A percentile compares a stretch with the other conserved stretches of the same genome.
Conservation (phyloP, 768 basidiomycete species). For the Guyanaporus albipodus region DNA sequence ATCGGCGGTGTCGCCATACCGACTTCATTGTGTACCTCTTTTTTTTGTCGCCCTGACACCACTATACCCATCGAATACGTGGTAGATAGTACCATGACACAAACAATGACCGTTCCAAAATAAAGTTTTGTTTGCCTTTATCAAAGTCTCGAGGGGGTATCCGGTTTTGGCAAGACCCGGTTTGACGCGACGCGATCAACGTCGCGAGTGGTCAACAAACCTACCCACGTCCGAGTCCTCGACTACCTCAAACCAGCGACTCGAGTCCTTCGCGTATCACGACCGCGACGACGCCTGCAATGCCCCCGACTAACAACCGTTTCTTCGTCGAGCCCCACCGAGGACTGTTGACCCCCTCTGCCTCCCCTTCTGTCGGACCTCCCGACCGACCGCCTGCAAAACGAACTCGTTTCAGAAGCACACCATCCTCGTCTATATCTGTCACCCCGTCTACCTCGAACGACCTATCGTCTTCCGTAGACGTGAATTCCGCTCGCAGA, state of each 20-base stretch:
- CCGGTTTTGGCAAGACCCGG: slow-evolving; percentile 16
- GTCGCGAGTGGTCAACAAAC: slow-evolving; percentile 9
- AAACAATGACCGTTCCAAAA: slow-evolving; percentile 2
- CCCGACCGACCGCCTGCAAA: slow-evolving; percentile 44
- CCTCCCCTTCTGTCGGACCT: slow-evolving; percentile 27
- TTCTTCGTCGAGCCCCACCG: slow-evolving; percentile 12
- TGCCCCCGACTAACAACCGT: not conserved
- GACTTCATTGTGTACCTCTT: slow-evolving; percentile 11
- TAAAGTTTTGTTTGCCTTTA: not conserved
- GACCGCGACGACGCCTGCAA: slow-evolving; percentile 13
- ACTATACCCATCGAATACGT: slow-evolving; percentile 14
- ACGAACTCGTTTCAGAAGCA: slow-evolving; percentile 45
- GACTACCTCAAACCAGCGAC: not conserved
- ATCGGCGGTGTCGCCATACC: slow-evolving; percentile 6
- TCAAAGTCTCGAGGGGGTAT: not conserved
- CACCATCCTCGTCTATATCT: slow-evolving; percentile 42
- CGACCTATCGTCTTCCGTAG: slow-evolving; percentile 29
- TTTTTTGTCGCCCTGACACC: not conserved
- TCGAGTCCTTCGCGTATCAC: slow-evolving; percentile 8
- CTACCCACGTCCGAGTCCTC: too few relatives aligned
- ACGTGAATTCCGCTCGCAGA: slow-evolving; percentile 52
- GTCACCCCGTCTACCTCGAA: slow-evolving; percentile 30
- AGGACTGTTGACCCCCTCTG: slow-evolving; percentile 23
- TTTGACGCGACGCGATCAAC: slow-evolving; percentile 14
- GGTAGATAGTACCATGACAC: slow-evolving; percentile 16